Evolutionary conservation across 306 rosid species (phyloP).

Genomic region (Ziziphus jujuba): DNA sequence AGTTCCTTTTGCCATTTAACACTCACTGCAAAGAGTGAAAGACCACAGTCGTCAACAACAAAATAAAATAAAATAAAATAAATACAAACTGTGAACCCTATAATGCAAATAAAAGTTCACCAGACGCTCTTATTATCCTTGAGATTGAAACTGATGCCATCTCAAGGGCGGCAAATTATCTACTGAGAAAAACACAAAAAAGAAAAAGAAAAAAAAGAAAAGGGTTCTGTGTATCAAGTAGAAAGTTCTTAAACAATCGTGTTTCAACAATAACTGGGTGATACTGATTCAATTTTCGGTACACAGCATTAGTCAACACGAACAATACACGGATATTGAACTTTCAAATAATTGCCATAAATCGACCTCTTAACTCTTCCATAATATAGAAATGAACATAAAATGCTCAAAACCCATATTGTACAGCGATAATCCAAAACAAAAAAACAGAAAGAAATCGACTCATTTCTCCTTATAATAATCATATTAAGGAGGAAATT

Average conservation of each 20-base stretch:
- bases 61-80: constrained; percentile 8
- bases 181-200: no score
- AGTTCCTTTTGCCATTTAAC: constrained; percentile 96
- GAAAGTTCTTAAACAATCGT: background rate
- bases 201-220: no score
- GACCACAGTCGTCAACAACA: constrained; percentile 15
- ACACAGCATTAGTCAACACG: no score
- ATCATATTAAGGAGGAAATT: background rate
- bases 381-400: background rate
- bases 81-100: background rate
- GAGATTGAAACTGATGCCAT: background rate
- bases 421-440: background rate
- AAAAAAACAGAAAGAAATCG: background rate
- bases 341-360: constrained; percentile 17
- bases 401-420: background rate
- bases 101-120: background rate
- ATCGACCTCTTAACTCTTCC: constrained; percentile 11
- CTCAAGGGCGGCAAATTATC: background rate
- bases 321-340: constrained; percentile 21
- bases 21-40: constrained; percentile 50
- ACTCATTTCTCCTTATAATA: background rate
- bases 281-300: no score
- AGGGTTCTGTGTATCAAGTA: no score
- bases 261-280: background rate
- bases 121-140: background rate